Evolutionary conservation across 2,329 filamentous ascomycete species (phyloP).

Genomic region (Chaetomium sp.): DNA sequence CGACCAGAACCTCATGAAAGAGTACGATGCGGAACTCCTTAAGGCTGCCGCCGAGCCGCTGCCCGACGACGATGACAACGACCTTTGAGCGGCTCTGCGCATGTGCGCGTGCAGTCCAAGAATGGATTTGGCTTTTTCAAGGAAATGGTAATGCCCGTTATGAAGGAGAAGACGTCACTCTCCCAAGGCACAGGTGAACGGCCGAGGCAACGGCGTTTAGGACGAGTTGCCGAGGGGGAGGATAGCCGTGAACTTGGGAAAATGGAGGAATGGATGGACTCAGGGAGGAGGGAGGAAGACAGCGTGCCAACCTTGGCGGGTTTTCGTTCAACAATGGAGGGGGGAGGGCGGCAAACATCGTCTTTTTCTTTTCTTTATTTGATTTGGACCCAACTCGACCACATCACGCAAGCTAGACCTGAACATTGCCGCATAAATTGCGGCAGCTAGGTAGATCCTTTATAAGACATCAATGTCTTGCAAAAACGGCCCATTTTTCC

Average conservation of each 20-base stretch:
- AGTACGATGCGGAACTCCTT: constrained; percentile 87
- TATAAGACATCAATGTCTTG: constrained; percentile 16
- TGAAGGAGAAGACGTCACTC: constrained; percentile 20
- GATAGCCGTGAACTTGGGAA: constrained; percentile 6
- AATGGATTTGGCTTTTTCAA: constrained; percentile 9
- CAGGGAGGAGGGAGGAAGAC: too few relatives aligned
- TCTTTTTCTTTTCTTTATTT: constrained; percentile 14
- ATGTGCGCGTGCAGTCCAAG: constrained; percentile 6
- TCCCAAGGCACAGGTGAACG: constrained; percentile 19
- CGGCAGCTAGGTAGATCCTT: constrained; percentile 23
- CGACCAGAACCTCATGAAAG: constrained; percentile 70
- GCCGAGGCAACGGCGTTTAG: constrained; percentile 18
- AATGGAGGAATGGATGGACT: too few relatives aligned
- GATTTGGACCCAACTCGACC: constrained; percentile 16
- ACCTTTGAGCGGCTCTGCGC: constrained; percentile 19
- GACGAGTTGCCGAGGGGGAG: constrained; percentile 7
- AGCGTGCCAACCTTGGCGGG: too few relatives aligned
- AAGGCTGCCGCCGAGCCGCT: constrained; percentile 75
- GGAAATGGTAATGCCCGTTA: constrained; percentile 26
- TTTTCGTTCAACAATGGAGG: too few relatives aligned
- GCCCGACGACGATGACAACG: constrained; percentile 69
- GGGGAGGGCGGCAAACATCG: constrained; percentile 13
- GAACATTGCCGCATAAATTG: constrained; percentile 20
- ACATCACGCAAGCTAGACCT: constrained; percentile 23
- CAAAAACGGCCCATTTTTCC: neutral